A percentile compares a stretch with the other conserved stretches of the same genome.
Evolutionary conservation across 176 grass and related monocot genomes (phyloP).

Genomic region (Microstegium vimineum): DNA sequence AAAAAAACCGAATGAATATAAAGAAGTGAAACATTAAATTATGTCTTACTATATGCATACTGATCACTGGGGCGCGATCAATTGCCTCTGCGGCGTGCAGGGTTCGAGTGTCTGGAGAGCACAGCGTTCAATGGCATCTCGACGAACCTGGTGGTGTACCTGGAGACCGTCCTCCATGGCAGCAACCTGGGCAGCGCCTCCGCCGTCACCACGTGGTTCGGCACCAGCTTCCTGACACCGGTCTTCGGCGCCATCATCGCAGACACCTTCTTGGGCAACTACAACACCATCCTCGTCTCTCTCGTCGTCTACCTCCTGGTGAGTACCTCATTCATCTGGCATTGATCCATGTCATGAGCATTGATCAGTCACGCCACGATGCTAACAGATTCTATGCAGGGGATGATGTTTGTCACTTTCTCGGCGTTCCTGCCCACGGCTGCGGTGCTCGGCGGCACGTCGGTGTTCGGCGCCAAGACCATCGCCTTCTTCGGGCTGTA

Average conservation of each 20-base stretch:
- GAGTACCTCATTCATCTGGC: background rate
- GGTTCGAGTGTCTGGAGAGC: conserved; percentile 59
- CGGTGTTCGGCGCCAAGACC: no score
- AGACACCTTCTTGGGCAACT: conserved; percentile 57
- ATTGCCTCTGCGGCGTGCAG: conserved; percentile 17
- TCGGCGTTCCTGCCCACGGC: conserved; percentile 45
- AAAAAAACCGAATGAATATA: background rate
- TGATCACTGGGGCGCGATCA: background rate
- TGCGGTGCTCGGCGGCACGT: no score
- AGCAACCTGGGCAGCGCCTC: no score
- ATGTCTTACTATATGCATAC: background rate
- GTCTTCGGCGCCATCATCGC: conserved; percentile 58
- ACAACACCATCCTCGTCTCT: conserved; percentile 55
- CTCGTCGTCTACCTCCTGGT: conserved; percentile 52
- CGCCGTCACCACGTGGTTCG: no score
- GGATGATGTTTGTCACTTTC: conserved; percentile 51
- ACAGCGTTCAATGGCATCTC: conserved; percentile 53
- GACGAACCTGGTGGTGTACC: conserved; percentile 54
- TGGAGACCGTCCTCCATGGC: conserved; percentile 50
- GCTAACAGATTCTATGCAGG: conserved; percentile 15
- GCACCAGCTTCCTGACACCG: no score
- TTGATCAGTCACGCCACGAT: no score
- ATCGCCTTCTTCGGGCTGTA: no score
- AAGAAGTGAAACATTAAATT: background rate
- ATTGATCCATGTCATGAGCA: no score